Conservation (phyloP, 192 early-diverging fungal genomes). For the Mortierella alpina region DNA sequence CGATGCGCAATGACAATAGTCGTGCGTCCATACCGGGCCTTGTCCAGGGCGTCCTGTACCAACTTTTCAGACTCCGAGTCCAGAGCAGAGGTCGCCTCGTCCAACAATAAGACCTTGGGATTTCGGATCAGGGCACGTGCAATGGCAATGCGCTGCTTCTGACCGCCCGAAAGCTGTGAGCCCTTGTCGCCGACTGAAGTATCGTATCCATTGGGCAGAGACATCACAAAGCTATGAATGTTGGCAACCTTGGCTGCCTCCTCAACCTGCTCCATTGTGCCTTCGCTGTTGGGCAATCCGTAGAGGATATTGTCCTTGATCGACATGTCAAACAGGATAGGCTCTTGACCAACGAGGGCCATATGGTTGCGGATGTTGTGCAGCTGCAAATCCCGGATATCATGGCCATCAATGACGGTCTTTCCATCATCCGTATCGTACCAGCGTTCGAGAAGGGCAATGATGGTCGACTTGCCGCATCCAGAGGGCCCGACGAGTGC, state of each 20-base stretch:
- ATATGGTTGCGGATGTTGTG: slow-evolving; percentile 76
- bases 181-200: slow-evolving; percentile 79
- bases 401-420: slow-evolving; percentile 68
- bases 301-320: slow-evolving; percentile 92
- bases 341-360: slow-evolving; percentile 95
- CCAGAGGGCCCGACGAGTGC: slow-evolving; percentile 90
- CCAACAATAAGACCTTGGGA: slow-evolving; percentile 85
- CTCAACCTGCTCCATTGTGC: slow-evolving; percentile 69
- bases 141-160: slow-evolving; percentile 90
- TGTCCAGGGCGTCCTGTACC: slow-evolving; percentile 77
- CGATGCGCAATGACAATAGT: slow-evolving; percentile 83
- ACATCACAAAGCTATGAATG: slow-evolving; percentile 67
- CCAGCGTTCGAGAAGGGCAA: slow-evolving; percentile 77
- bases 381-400: slow-evolving; percentile 73
- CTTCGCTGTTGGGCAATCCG: slow-evolving; percentile 58
- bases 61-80: slow-evolving; percentile 78
- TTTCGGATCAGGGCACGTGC: slow-evolving; percentile 90
- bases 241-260: slow-evolving; percentile 67
- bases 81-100: slow-evolving; percentile 84
- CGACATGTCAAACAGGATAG: slow-evolving; percentile 87
- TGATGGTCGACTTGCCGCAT: slow-evolving; percentile 83
- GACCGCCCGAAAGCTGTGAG: slow-evolving; percentile 71
- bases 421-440: slow-evolving; percentile 78
- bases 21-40: slow-evolving; percentile 74
- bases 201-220: slow-evolving; percentile 69